These are phyloP conservation scores for Scedosporium boydii DNA, from an alignment of 2,329 filamentous ascomycete species.

Conservation along the genomic window DNA sequence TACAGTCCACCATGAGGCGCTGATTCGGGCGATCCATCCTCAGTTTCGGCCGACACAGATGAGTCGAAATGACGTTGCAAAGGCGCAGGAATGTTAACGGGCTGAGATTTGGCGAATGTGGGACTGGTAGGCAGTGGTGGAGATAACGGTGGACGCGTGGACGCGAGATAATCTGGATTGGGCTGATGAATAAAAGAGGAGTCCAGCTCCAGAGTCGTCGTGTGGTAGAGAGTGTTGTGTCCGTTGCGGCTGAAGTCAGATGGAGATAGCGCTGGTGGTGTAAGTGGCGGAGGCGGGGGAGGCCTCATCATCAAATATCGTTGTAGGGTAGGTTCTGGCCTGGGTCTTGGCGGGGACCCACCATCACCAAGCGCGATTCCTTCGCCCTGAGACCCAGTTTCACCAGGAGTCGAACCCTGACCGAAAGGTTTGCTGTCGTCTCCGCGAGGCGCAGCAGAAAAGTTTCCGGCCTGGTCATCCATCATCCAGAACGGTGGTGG, in stretches of 20 bases:
- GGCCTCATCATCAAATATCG: slow-evolving; percentile 4
- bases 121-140: slow-evolving; percentile 20
- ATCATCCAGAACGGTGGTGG: slow-evolving; percentile 5
- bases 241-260: slow-evolving; percentile 33
- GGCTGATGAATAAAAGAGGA: slow-evolving; percentile 36
- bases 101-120: slow-evolving; percentile 12
- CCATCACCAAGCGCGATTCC: background rate
- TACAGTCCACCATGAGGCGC: slow-evolving; percentile 20
- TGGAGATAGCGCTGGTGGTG: slow-evolving; percentile 33
- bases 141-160: slow-evolving; percentile 11
- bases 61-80: background rate
- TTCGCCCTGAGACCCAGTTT: background rate
- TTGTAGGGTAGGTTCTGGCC: background rate
- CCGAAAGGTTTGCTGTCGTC: background rate
- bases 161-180: slow-evolving; percentile 38
- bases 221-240: slow-evolving; percentile 21
- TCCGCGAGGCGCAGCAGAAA: slow-evolving; percentile 18
- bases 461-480: slow-evolving; percentile 20
- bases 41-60: background rate
- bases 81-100: slow-evolving; percentile 9
- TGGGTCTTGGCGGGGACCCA: background rate
- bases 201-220: slow-evolving; percentile 24
- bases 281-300: slow-evolving; percentile 38
- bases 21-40: background rate
- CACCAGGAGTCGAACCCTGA: background rate